A percentile compares a stretch with the other conserved stretches of the same genome.
Evolutionary conservation across 352 stramenopile species (phyloP).

Genomic region (Aphanomyces cochlioides): DNA sequence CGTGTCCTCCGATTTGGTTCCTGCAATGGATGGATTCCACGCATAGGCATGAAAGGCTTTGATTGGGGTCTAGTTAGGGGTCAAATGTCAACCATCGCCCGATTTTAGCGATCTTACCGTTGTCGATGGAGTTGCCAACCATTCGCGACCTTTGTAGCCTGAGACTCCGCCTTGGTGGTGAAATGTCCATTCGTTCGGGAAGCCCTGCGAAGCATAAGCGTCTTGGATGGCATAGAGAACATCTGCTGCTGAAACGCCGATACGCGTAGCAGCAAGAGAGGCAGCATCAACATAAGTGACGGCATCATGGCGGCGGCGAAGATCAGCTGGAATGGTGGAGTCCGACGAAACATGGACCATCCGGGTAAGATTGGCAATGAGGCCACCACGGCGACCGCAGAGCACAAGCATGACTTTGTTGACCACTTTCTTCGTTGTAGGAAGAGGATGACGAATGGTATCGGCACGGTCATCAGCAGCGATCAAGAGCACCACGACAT

Average conservation of each 20-base stretch:
- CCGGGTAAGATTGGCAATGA: slow-evolving; percentile 62
- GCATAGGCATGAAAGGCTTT: slow-evolving; percentile 53
- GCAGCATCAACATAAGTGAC: slow-evolving; percentile 66
- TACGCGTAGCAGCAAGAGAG: slow-evolving; percentile 43
- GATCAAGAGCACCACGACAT: slow-evolving; percentile 54
- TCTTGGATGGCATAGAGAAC: slow-evolving; percentile 55
- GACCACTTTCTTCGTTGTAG: slow-evolving; percentile 62
- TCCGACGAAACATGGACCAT: slow-evolving; percentile 60
- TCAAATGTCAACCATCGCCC: not conserved
- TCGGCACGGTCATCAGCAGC: slow-evolving; percentile 65
- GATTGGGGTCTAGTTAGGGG: slow-evolving; percentile 28
- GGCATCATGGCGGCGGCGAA: slow-evolving; percentile 55
- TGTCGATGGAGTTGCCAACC: slow-evolving; percentile 49
- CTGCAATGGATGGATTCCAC: slow-evolving; percentile 69
- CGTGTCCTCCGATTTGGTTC: slow-evolving; percentile 73
- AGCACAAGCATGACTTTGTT: slow-evolving; percentile 77
- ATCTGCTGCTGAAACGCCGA: slow-evolving; percentile 39
- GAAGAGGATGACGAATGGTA: slow-evolving; percentile 59
- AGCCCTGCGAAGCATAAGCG: slow-evolving; percentile 54
- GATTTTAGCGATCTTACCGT: not conserved
- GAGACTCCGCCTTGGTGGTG: slow-evolving; percentile 64
- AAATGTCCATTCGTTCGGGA: slow-evolving; percentile 55
- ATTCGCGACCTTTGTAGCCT: slow-evolving; percentile 69
- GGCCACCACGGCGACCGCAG: slow-evolving; percentile 55
- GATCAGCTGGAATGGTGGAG: slow-evolving; percentile 39